Base-by-base conservation (phyloP, 441 rosid species). In the Pelargonium exstipulatum region DNA sequence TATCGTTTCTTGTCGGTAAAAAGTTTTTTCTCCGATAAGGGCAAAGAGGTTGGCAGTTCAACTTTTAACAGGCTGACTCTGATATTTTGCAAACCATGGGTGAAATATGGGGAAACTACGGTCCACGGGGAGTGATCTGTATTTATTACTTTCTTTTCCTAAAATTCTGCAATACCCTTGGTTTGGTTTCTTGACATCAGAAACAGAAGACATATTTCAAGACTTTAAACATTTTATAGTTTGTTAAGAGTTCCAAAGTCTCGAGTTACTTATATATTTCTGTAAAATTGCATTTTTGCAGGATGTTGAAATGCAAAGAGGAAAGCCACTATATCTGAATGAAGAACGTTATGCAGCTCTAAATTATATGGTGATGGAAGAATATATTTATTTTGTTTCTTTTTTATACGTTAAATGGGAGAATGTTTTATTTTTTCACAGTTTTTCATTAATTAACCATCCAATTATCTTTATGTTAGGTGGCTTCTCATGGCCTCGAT, bases 401-500 rank as follows among this genome's bases (percentile, higher is more conserved):
- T 9, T 53, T 51, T 29, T 43, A 62, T 40, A 46, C 43, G 9
- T 40, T 40, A 40, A 7, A 40, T 40, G 43, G 43, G 10, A 40
- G 43, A 40, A 40, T 8, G 1, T 7, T 40, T 40, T 7, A 2
- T 40, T 40, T 40, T 9, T 40, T 40, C 43, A 40, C 43, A 40
- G 43, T 40, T 40, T 40, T 7, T 40, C 43, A 40, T 8, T 7
- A 40, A 40, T 40, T 40, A 8, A 40, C 2, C 2, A 40, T 40
- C 43, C 43, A 1, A 8, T 40, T 69, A 17, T 26, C 29, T 76
- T 42, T 17, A 57, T 77, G 20, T 63, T 71, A 89, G 99, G 94
- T 94, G 83, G 99, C 94, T 77, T 87, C 97, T 78, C 97, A 95
- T 80, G 97, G 96, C 74, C 90, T 92, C 16, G 98, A 92, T 73